These are phyloP conservation scores for Phytophthora megakarya DNA, from an alignment of 352 stramenopile species.

Conservation along the genomic window DNA sequence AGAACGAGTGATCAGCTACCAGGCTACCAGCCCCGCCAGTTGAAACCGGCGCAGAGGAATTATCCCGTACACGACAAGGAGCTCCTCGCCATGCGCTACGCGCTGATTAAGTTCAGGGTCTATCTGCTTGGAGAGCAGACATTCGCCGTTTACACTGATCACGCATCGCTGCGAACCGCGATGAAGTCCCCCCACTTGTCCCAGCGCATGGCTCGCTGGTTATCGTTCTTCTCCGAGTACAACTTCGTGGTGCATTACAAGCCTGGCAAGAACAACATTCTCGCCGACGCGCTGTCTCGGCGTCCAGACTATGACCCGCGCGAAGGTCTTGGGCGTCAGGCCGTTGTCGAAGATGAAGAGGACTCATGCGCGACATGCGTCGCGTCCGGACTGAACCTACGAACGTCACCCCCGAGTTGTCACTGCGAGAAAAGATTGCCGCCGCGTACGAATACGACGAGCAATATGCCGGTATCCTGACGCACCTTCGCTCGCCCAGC, in stretches of 20 bases:
- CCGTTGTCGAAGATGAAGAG: conserved; percentile 3
- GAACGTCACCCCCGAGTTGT: not conserved
- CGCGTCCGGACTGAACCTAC: not conserved
- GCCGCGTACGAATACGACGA: not conserved
- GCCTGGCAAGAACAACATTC: conserved; percentile 11
- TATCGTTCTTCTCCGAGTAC: conserved; percentile 20
- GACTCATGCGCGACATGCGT: not conserved
- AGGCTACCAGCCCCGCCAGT: too few species aligned
- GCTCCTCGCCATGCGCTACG: too few species aligned
- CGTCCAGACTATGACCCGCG: conserved; percentile 18
- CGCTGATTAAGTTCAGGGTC: too few species aligned
- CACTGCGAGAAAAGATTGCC: conserved; percentile 3
- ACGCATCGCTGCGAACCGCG: too few species aligned
- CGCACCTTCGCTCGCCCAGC: not conserved
- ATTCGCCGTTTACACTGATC: too few species aligned
- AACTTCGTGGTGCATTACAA: conserved; percentile 30
- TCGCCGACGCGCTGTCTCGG: conserved; percentile 34
- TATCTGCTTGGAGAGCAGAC: too few species aligned
- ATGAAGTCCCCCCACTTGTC: too few species aligned
- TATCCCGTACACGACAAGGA: too few species aligned
- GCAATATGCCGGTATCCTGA: not conserved
- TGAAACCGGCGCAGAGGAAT: too few species aligned
- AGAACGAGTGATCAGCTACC: too few species aligned
- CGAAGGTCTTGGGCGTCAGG: not conserved
- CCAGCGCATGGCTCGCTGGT: too few species aligned